Conservation (phyloP, 2,329 filamentous ascomycete species). For the Cadophora malorum region DNA sequence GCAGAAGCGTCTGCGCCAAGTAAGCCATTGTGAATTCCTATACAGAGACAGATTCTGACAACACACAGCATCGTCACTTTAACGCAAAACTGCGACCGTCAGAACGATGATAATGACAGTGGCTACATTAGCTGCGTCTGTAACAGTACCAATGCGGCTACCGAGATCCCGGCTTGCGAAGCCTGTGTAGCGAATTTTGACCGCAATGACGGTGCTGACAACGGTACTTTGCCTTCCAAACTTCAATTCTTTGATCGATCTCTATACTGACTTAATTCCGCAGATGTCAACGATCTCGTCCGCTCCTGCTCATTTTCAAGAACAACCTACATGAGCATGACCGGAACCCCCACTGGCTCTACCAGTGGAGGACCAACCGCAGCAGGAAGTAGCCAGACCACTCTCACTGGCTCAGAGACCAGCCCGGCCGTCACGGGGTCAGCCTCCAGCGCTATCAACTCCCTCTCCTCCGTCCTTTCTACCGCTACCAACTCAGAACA, state of each 20-base stretch:
- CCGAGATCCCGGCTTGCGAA: conserved; percentile 14
- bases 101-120: conserved; percentile 10
- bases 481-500: neutral
- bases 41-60: neutral
- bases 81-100: conserved; percentile 16
- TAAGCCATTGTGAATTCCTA: neutral
- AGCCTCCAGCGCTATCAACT: neutral
- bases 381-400: neutral
- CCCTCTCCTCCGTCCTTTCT: neutral
- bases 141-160: conserved; percentile 9
- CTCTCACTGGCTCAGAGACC: conserved; percentile 1
- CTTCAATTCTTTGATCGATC: too few species aligned
- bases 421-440: conserved; percentile 8
- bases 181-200: conserved; percentile 22
- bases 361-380: neutral
- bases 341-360: neutral
- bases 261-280: neutral
- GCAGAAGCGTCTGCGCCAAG: conserved; percentile 17
- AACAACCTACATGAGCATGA: conserved; percentile 13
- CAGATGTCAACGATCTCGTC: conserved; percentile 23
- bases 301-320: conserved; percentile 21
- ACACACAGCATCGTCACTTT: conserved; percentile 6
- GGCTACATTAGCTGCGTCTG: conserved; percentile 18
- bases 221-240: neutral
- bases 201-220: conserved; percentile 15